Percentiles rank a stretch among this genome's conserved stretches.
Conservation (phyloP, 345 rosid species). For the Hirschfeldia incana region DNA sequence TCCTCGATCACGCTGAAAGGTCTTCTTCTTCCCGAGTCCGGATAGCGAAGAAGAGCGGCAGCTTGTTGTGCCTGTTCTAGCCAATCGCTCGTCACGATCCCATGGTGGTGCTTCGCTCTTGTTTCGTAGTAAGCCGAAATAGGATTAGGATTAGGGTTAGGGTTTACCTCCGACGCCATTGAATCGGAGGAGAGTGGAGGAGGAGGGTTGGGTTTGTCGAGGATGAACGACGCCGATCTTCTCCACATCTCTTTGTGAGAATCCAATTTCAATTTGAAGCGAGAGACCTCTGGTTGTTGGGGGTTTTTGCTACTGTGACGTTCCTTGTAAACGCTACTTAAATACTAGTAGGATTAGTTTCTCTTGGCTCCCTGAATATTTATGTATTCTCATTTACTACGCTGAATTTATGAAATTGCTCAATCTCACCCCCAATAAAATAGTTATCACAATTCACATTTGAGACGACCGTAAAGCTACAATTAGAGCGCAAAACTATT, state of each 20-base stretch:
- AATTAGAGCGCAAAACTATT: no score
- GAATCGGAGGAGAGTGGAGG: constrained; percentile 44
- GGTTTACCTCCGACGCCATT: constrained; percentile 64
- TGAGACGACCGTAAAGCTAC: constrained; percentile 39
- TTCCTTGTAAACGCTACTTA: neutral
- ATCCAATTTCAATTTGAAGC: neutral
- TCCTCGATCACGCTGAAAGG: constrained; percentile 79
- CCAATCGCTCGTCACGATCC: constrained; percentile 84
- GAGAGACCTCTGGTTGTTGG: neutral
- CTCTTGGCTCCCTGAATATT: neutral
- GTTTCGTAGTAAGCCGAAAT: constrained; percentile 95
- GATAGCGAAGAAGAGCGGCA: constrained; percentile 41
- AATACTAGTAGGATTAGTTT: no score
- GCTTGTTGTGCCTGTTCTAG: constrained; percentile 79
- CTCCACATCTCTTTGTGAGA: constrained; percentile 55
- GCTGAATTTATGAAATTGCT: neutral
- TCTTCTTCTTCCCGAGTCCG: constrained; percentile 37
- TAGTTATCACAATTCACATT: neutral
- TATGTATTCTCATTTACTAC: neutral
- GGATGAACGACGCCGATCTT: constrained; percentile 78
- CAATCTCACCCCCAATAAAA: neutral
- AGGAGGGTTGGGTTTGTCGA: constrained; percentile 46
- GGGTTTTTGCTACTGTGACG: constrained; percentile 13
- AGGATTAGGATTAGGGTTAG: constrained; percentile 29
- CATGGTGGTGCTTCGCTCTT: constrained; percentile 75